These are phyloP conservation scores for Dacryopinax spathularia DNA, from an alignment of 768 basidiomycete genomes.

Conservation along the genomic window DNA sequence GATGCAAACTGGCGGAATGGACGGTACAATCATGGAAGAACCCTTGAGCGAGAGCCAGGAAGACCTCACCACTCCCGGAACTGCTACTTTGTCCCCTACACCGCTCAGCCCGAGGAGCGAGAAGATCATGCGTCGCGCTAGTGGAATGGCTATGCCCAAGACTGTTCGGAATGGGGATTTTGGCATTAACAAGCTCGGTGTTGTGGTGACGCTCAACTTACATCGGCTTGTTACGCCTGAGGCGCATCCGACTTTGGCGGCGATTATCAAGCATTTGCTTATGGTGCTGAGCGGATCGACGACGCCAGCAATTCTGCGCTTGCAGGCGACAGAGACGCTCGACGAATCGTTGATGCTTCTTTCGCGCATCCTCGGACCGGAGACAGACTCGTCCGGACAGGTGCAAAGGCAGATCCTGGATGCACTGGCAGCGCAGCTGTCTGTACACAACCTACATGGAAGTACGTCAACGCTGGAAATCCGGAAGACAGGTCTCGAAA, in stretches of 20 bases:
- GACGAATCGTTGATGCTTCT: slow-evolving; percentile 72
- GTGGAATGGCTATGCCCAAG: not conserved
- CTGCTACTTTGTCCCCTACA: not conserved
- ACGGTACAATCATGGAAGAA: slow-evolving; percentile 9
- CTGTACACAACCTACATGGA: slow-evolving; percentile 27
- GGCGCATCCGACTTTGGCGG: slow-evolving; percentile 72
- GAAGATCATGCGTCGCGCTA: not conserved
- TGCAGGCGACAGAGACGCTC: slow-evolving; percentile 78
- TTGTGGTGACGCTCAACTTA: slow-evolving; percentile 68
- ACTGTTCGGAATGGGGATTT: slow-evolving; percentile 49
- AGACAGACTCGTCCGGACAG: slow-evolving; percentile 47
- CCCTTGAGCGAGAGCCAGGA: not conserved
- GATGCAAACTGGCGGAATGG: slow-evolving; percentile 39
- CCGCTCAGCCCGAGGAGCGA: not conserved
- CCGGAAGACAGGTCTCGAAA: slow-evolving; percentile 75
- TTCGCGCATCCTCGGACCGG: slow-evolving; percentile 48
- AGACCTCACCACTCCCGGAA: not conserved
- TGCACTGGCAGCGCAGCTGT: slow-evolving; percentile 66
- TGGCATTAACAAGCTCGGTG: slow-evolving; percentile 75
- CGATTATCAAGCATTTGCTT: slow-evolving; percentile 66
- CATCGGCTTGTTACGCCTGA: slow-evolving; percentile 74
- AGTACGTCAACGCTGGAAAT: slow-evolving; percentile 52
- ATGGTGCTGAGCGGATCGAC: slow-evolving; percentile 52
- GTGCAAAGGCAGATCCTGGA: slow-evolving; percentile 77
- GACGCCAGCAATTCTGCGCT: slow-evolving; percentile 59